Evolutionary conservation across 164 flowering plant genomes (phyloP), one percentile per base, ranked within the genome.

Genomic region (Macadamia tetraphylla): DNA sequence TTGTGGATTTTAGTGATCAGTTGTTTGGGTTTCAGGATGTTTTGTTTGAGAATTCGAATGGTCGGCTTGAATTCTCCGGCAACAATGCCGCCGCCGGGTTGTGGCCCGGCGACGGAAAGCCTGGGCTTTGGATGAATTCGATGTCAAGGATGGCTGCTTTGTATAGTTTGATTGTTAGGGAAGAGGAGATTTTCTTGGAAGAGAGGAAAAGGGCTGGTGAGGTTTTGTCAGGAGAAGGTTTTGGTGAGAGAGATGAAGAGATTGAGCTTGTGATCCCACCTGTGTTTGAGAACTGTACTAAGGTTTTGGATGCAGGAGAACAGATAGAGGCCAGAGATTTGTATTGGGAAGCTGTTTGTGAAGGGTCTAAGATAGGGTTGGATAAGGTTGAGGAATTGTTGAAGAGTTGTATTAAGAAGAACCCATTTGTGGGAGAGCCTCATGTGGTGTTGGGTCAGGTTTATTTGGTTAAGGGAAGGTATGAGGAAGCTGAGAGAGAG

Each of bases 91-190:
- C 44, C 23, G 43, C 58, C 0, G 78, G 84, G 17, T 67, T 94
- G 55, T 94, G 98, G 96, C 98, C 98, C 0, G 98, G 95, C 0
- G 85, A 87, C 61, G 97, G 98, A 0, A 94, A 88, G 77, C 97
- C 98, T 0, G 97, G 97, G 49, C 78, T 94, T 9, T 94, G 97
- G 98, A 65, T 91, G 87, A 90, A 82, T 65, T 90, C 91, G 0
- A 57, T 84, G 9, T 94, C 98, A 0, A 81, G 91, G 53, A 88
- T 91, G 97, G 96, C 83, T 3, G 96, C 93, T 1, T 32, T 94
- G 1, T 94, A 90, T 65, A 57, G 72, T 2, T 73, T 91, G 63
- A 74, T 94, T 0, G 85, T 71, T 6, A 78, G 98, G 66, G 97
- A 94, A 71, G 98, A 94, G 60, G 87, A 84, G 78, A 83, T 94